These are phyloP conservation scores for Annona squamosa DNA, from an alignment of 164 flowering plant species.

Conservation along the genomic window DNA sequence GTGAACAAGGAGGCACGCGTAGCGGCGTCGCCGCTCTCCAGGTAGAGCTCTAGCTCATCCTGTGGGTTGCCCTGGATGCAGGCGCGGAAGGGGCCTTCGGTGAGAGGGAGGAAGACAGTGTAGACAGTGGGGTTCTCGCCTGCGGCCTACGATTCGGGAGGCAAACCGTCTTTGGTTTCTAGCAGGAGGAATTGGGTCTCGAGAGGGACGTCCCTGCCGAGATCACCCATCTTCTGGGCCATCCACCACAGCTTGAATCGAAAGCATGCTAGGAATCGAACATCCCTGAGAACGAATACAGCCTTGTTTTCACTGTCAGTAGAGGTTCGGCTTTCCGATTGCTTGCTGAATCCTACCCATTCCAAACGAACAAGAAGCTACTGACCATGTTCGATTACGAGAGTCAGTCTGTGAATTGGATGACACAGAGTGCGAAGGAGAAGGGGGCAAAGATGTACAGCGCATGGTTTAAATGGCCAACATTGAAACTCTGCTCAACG, in stretches of 20 bases:
- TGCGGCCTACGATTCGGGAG: slow-evolving; percentile 28
- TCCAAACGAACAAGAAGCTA: slow-evolving; percentile 50
- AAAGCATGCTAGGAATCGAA: slow-evolving; percentile 83
- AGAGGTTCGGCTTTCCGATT: slow-evolving; percentile 76
- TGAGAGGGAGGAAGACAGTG: slow-evolving; percentile 76
- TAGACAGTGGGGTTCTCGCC: slow-evolving; percentile 34
- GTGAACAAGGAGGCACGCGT: slow-evolving; percentile 53
- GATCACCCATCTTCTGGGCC: slow-evolving; percentile 86
- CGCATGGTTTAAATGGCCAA: slow-evolving; percentile 79
- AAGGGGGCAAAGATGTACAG: slow-evolving; percentile 55
- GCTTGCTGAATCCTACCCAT: slow-evolving; percentile 80
- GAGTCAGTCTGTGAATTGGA: slow-evolving; percentile 61
- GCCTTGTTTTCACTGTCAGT: slow-evolving; percentile 75
- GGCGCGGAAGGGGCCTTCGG: slow-evolving; percentile 77
- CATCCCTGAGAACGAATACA: slow-evolving; percentile 68
- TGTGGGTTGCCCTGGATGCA: slow-evolving; percentile 63
- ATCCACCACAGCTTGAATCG: slow-evolving; percentile 98
- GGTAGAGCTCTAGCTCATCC: slow-evolving; percentile 71
- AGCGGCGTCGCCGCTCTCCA: slow-evolving; percentile 79
- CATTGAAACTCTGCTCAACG: slow-evolving; percentile 42
- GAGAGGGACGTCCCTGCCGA: slow-evolving; percentile 63
- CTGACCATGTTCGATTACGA: slow-evolving; percentile 76
- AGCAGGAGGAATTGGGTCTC: slow-evolving; percentile 86
- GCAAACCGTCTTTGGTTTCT: slow-evolving; percentile 55
- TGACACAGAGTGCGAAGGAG: slow-evolving; percentile 60